phyloP scores from a whole-genome alignment of 495 filamentous ascomycete species.

The Neurospora sp. region DNA sequence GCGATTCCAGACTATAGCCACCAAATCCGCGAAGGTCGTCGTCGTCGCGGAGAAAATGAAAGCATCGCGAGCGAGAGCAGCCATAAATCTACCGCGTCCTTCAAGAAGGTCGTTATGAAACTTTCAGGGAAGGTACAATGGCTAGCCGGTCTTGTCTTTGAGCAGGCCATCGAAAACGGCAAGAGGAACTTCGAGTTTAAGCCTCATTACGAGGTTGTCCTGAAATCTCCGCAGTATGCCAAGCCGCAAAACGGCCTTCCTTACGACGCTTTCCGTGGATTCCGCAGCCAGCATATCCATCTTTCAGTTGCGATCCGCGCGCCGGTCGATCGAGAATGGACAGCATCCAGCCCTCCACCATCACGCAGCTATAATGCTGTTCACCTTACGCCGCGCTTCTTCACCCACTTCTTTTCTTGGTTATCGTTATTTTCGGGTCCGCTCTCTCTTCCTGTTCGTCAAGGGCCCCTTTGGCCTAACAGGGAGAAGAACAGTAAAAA shows the following conservation, averaged over 20 bases:
- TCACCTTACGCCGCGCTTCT: constrained; percentile 87
- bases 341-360: constrained; percentile 55
- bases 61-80: constrained; percentile 53
- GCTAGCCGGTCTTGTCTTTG: constrained; percentile 85
- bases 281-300: constrained; percentile 92
- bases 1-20: constrained; percentile 90
- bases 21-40: constrained; percentile 61
- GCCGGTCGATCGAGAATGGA: constrained; percentile 73
- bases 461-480: constrained; percentile 83
- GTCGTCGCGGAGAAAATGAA: constrained; percentile 49
- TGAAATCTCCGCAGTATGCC: constrained; percentile 68
- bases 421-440: constrained; percentile 92
- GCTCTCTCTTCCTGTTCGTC: constrained; percentile 89
- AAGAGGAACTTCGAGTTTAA: constrained; percentile 76
- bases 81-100: constrained; percentile 63
- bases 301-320: constrained; percentile 83
- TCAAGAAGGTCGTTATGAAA: constrained; percentile 98
- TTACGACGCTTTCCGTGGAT: constrained; percentile 89
- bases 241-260: constrained; percentile 43
- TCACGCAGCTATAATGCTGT: constrained; percentile 90
- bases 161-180: constrained; percentile 56
- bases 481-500: constrained; percentile 95
- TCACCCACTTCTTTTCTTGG: constrained; percentile 97
- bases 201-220: constrained; percentile 83
- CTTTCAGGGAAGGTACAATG: constrained; percentile 89